Evolutionary conservation across 2,329 filamentous ascomycete genomes (phyloP), one percentile per base, ranked within the genome.

Genomic region (Akanthomyces lecanii): DNA sequence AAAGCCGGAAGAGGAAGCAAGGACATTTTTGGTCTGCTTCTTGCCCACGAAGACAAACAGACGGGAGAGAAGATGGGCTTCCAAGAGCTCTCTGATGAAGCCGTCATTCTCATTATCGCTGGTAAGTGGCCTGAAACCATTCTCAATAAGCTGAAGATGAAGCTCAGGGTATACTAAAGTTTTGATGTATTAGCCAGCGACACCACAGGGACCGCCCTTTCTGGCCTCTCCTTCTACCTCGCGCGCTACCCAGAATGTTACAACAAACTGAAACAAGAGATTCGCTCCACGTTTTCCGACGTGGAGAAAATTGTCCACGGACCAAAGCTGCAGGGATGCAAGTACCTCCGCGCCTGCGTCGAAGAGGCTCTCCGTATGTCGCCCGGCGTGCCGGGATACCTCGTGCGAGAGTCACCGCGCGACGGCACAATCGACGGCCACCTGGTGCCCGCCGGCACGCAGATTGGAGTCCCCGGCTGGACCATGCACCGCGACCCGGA

Each of bases 321-420:
- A 25, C 50, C 67, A 6, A 68, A 67, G 11, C 67, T 71, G 5
- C 65, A 66, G 53, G 65, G 66, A 12, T 65, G 78, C 0, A 53
- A 61, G 2, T 79, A 78, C 57, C 66, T 78, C 60, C 66, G 69
- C 12, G 76, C 76, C 4, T 69, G 68, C 51, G 66, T 79, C 11
- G 70, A 78, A 14, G 78, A 80, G 66, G 70, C 68, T 4, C 61
- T 79, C 36, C 71, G 77, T 16, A 68, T 78, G 62, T 78, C 75
- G 51, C 75, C 77, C 10, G 61, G 63, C 5, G 53, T 65, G 1
- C 62, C 65, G n/a, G 50, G 61, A 16, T 30, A 36, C 25, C 61
- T 63, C 28, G 23, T 38, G 25, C 21, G 61, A 2, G 51, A 63
- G 42, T 45, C 42, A 45, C 42, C 42, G 21, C 42, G 42, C 42